These are phyloP conservation scores for Crotalaria pallida DNA, from an alignment of 306 rosid genomes.

Conservation along the genomic window DNA sequence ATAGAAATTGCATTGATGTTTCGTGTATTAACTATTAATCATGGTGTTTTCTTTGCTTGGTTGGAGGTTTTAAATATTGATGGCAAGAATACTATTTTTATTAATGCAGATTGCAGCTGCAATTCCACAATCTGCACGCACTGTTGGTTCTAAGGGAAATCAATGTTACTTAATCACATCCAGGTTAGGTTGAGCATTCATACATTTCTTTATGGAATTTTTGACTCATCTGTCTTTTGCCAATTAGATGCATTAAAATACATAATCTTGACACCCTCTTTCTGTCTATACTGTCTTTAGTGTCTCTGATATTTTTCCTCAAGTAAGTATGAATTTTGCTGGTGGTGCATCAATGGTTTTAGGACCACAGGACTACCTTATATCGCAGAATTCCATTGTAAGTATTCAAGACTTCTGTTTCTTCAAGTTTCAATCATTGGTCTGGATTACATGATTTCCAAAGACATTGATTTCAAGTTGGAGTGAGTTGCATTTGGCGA, in stretches of 20 bases:
- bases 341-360: conserved; percentile 71
- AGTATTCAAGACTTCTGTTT: conserved; percentile 28
- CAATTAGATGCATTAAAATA: not conserved
- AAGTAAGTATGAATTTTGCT: conserved; percentile 84
- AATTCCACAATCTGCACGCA: conserved; percentile 57
- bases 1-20: conserved; percentile 9
- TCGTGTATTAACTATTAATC: not conserved
- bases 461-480: conserved; percentile 10
- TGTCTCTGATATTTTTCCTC: conserved; percentile 71
- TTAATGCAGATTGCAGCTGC: conserved; percentile 49
- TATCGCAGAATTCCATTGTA: conserved; percentile 77
- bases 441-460: not conserved
- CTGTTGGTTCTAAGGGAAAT: conserved; percentile 54
- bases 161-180: conserved; percentile 66
- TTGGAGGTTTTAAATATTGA: conserved; percentile 5
- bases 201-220: not conserved
- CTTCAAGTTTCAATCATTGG: not conserved
- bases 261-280: conserved; percentile 13
- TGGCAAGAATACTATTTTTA: conserved; percentile 1
- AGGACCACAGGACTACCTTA: conserved; percentile 87
- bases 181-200: conserved; percentile 61
- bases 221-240: not conserved
- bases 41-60: conserved; percentile 9
- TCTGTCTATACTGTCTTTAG: conserved; percentile 37
- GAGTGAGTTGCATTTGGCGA: conserved; percentile 9